Base-by-base conservation (phyloP, 768 basidiomycete species). In the Mycena rebaudengoi region DNA sequence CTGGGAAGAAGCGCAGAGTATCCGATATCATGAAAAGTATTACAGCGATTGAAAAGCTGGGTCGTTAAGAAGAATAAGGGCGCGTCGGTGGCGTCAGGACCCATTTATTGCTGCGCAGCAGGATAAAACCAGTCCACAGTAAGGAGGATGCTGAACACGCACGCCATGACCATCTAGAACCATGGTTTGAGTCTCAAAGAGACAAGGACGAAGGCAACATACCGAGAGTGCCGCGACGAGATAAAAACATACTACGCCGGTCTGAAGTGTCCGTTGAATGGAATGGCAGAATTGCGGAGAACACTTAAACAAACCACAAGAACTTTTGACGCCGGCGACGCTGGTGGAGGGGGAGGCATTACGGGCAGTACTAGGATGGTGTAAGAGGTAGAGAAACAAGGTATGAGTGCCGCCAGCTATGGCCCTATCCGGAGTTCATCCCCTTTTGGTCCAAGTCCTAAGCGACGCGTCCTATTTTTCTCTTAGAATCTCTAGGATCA, bases 101-200 rank as follows among this genome's bases (percentile, higher is more conserved):
- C 94, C 92, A 94, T 91, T 96, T 95, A 70, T 95, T 95, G 37
- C 92, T 94, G 75, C 2, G 59, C 40, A 14, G 39, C 63, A 43
- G 70, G 60, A 65, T 55, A 51, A 63, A 62, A 30, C 25, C 18
- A 32, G 25, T 39, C 54, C 26, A 67, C 29, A 30, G 26, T 48
- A 59, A 61, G n/a, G 29, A 46, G 35, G 49, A 18, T 56, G 49
- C 29, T n/a, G n/a, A n/a, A n/a, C n/a, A 20, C 46, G 21, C 83
- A 95, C 91, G 92, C 95, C 86, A 96, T 90, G 68, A 96, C 91
- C 94, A 96, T 95, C 93, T 95, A 72, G 43, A 53, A 13, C 45
- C 29, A 30, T 60, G 16, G 7, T 13, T 45, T n/a, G 23, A 55
- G 49, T 55, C 21, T 50, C 16, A 18, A 20, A 45, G 41, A 25